Percentiles rank a stretch among this genome's conserved stretches.
These are phyloP conservation scores for Eucalyptus regnans DNA, from an alignment of 345 rosid species.

Conservation along the genomic window DNA sequence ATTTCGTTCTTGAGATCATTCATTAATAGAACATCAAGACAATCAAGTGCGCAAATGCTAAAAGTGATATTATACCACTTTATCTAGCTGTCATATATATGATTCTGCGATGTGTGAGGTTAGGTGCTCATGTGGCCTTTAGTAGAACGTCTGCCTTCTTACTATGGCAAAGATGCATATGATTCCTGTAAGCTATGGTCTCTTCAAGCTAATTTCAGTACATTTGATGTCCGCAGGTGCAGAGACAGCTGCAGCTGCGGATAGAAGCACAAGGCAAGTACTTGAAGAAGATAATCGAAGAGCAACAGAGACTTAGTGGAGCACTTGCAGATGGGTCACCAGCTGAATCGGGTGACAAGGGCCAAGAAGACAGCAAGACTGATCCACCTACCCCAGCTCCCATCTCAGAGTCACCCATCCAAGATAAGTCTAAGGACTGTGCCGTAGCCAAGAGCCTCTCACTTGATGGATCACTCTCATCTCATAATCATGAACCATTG, in stretches of 20 bases:
- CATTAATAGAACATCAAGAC: background rate
- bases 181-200: background rate
- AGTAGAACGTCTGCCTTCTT: background rate
- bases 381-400: conserved; percentile 92
- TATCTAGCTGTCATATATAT: background rate
- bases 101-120: background rate
- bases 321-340: conserved; percentile 45
- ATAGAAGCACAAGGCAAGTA: conserved; percentile 98
- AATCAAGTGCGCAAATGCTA: background rate
- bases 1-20: background rate
- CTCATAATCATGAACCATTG: conserved; percentile 58
- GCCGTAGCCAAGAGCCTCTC: conserved; percentile 67
- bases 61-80: background rate
- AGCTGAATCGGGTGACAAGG: conserved; percentile 30
- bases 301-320: conserved; percentile 84
- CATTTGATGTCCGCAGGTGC: conserved; percentile 46
- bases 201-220: background rate
- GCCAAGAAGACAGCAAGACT: conserved; percentile 53
- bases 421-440: conserved; percentile 60
- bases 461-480: conserved; percentile 71
- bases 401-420: conserved; percentile 66
- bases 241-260: conserved; percentile 92
- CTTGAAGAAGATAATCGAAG: conserved; percentile 97
- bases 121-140: background rate
- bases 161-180: background rate